These are phyloP conservation scores for Kregervanrija pseudodelftensis DNA, from an alignment of 805 yeast genomes.

Conservation along the genomic window DNA sequence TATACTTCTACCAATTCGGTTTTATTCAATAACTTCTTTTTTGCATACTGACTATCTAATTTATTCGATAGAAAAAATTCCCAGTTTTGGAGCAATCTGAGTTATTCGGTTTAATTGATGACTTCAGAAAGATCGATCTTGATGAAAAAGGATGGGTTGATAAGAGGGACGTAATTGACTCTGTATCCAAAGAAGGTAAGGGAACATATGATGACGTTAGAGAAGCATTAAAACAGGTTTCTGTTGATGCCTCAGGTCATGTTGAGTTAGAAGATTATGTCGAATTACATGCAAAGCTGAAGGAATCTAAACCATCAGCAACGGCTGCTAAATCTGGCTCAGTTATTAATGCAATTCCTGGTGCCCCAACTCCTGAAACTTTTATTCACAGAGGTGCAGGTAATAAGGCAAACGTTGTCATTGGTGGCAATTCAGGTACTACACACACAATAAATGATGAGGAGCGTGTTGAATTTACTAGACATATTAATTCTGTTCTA, in stretches of 20 bases:
- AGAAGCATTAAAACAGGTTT: conserved; percentile 83
- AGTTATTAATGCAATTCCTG: conserved; percentile 4
- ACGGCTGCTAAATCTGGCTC: conserved; percentile 4
- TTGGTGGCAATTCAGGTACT: conserved; percentile 82
- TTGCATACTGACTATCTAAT: neutral
- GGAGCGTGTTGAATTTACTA: conserved; percentile 91
- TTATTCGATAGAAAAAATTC: conserved; percentile 56
- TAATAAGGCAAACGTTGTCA: conserved; percentile 62
- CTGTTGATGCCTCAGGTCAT: conserved; percentile 94
- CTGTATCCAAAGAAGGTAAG: conserved; percentile 70
- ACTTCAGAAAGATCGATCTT: conserved; percentile 75
- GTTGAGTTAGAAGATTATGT: conserved; percentile 96
- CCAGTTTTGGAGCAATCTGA: conserved; percentile 85
- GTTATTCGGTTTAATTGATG: conserved; percentile 75
- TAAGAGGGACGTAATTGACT: conserved; percentile 81
- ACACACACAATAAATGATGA: conserved; percentile 96
- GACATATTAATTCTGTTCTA: conserved; percentile 88
- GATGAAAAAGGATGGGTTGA: conserved; percentile 95
- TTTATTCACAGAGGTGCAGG: conserved; percentile 46
- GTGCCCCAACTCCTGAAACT: conserved; percentile 23
- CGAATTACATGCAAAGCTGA: conserved; percentile 70
- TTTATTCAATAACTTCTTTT: neutral
- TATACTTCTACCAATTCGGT: neutral
- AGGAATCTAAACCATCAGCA: conserved; percentile 35
- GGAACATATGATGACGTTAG: conserved; percentile 89